Conservation (phyloP, 768 basidiomycete species). For the Mycena galericulata region DNA sequence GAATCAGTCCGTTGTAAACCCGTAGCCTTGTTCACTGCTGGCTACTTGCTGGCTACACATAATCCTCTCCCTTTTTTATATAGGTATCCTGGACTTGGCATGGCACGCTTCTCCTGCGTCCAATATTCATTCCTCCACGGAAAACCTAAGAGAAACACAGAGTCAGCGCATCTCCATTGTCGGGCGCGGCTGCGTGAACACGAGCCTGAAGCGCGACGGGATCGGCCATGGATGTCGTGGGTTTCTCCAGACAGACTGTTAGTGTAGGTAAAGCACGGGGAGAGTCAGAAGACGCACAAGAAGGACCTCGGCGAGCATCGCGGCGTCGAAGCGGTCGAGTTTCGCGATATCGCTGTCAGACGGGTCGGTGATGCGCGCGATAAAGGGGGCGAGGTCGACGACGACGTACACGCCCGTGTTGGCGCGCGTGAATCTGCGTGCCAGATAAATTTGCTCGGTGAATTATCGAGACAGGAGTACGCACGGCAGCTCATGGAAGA, state of each 20-base stretch:
- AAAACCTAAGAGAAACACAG: neutral
- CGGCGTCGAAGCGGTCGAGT: conserved; percentile 25
- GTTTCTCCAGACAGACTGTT: conserved; percentile 9
- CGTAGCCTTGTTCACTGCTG: too few relatives aligned
- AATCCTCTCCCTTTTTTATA: too few relatives aligned
- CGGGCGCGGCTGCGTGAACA: conserved; percentile 22
- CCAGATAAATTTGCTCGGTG: neutral
- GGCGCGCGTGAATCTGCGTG: conserved; percentile 25
- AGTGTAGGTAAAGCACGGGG: neutral
- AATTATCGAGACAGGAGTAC: neutral
- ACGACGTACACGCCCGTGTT: conserved; percentile 30
- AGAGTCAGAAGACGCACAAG: conserved; percentile 3
- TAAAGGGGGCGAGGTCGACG: conserved; percentile 30
- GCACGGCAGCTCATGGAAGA: conserved; percentile 33
- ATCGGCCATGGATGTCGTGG: conserved; percentile 31
- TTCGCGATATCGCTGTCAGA: neutral
- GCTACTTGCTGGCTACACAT: too few relatives aligned
- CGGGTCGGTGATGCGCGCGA: conserved; percentile 19
- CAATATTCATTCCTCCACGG: too few relatives aligned
- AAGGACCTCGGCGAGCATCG: conserved; percentile 29
- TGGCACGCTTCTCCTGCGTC: too few relatives aligned
- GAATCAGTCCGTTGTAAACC: too few relatives aligned
- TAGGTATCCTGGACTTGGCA: too few relatives aligned
- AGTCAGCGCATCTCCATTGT: conserved; percentile 13
- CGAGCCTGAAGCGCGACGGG: conserved; percentile 29